Evolutionary conservation across 2,329 filamentous ascomycete species (phyloP).

Genomic region (Trichoderma polysporum): DNA sequence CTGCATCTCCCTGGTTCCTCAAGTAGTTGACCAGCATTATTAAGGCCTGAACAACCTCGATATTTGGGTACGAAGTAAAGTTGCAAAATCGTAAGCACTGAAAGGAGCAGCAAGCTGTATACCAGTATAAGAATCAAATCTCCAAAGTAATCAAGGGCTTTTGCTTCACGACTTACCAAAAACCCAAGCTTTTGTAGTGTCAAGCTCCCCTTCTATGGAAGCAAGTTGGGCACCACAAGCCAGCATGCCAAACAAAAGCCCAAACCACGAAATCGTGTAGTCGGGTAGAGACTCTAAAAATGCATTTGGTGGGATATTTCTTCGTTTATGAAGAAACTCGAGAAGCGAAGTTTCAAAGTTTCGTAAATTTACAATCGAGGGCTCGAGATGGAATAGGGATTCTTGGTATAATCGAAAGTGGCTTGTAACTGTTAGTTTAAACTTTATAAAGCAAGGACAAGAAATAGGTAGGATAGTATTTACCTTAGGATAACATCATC

Average conservation of each 20-base stretch:
- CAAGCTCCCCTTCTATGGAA: neutral
- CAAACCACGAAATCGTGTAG: neutral
- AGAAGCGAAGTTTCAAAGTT: conserved; percentile 2
- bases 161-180: neutral
- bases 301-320: neutral
- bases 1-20: conserved; percentile 11
- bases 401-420: conserved; percentile 10
- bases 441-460: neutral
- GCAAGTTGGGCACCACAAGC: conserved; percentile 10
- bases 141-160: neutral
- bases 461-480: neutral
- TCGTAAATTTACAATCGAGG: neutral
- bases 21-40: conserved; percentile 11
- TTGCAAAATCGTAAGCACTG: conserved; percentile 12
- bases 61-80: conserved; percentile 10
- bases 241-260: neutral
- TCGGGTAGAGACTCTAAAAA: neutral
- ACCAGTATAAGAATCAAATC: neutral
- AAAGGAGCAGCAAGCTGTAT: conserved; percentile 10
- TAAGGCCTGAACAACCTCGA: conserved; percentile 5
- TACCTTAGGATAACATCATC: conserved; percentile 4
- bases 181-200: conserved; percentile 6
- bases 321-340: neutral
- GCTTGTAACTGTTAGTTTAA: neutral
- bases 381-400: conserved; percentile 7